Evolutionary conservation across 2,329 filamentous ascomycete genomes (phyloP), one percentile per base, ranked within the genome.

Genomic region (Pseudocercospora fuligena): DNA sequence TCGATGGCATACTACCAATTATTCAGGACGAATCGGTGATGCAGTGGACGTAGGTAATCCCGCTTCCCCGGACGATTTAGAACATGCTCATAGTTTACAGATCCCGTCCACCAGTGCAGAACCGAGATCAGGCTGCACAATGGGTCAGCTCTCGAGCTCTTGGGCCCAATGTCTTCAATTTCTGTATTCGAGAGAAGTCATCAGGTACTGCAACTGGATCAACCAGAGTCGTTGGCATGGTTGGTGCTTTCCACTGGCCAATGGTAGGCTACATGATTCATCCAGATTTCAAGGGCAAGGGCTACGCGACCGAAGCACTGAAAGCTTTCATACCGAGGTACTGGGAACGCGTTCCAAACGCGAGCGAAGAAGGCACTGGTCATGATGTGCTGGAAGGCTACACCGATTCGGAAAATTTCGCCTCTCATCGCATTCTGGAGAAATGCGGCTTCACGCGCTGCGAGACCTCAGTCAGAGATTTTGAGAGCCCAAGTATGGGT

Each of bases 21-120:
- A 86, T 89, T 25, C 81, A 80, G 14, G 82, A 89, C 73, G 82
- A 83, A 4, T 87, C 89, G 70, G 86, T 89, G 56, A 91, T 92
- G 89, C 76, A 77, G 63, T 89, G 84, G 82, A 88, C 88, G 61
- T 69, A 83, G 82, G 65, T 56, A 1, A 3, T 3, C 2, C 3
- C 7, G 11, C 25, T 16, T 33, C 3, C 11, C 2, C 2, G 25
- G 1, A 12, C 16, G 8, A 1, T 3, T 31, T 2, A 5, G 33
- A 8, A 33, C 40, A 25, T 27, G 47, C 47, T 21, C 47, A 51
- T 9, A 12, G 1, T 4, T 56, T 16, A 0, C 25, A 56, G 51
- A 31, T 29, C 51, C 2, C 51, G 25, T n/a, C 51, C 51, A 5
- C 51, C 27, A 1, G 51, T 56, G 27, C 16, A 56, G 27, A 72